These are phyloP conservation scores for Candida dajiaensis DNA, from an alignment of 805 yeast genomes.

Conservation along the genomic window DNA sequence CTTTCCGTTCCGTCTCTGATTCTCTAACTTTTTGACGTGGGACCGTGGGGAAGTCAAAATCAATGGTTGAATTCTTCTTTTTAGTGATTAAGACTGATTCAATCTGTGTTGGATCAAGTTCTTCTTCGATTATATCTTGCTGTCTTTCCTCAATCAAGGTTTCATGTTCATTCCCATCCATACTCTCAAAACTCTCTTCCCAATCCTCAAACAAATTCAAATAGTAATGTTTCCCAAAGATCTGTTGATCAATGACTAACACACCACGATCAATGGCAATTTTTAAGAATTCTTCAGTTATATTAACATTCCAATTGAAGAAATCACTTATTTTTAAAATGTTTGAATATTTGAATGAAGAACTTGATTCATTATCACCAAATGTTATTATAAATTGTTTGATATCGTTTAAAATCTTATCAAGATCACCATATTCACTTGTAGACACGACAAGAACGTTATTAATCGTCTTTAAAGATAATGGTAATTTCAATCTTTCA, in stretches of 20 bases:
- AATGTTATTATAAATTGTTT: conserved; percentile 23
- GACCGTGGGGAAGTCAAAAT: background rate
- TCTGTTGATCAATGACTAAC: conserved; percentile 61
- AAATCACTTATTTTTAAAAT: conserved; percentile 22
- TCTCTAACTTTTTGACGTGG: background rate
- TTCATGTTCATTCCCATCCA: background rate
- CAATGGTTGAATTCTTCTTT: background rate
- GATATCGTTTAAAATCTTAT: conserved; percentile 24
- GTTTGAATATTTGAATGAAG: conserved; percentile 19
- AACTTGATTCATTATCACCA: conserved; percentile 23
- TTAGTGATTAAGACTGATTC: background rate
- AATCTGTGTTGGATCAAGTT: background rate
- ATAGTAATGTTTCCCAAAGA: conserved; percentile 61
- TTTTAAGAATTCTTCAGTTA: conserved; percentile 59
- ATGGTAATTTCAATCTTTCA: conserved; percentile 52
- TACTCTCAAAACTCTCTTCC: background rate
- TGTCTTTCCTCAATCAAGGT: background rate
- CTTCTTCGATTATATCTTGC: background rate
- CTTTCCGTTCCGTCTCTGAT: background rate
- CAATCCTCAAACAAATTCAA: conserved; percentile 31
- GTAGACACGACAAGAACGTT: conserved; percentile 36
- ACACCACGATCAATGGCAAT: conserved; percentile 50
- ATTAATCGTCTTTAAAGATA: conserved; percentile 35
- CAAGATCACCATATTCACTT: conserved; percentile 30
- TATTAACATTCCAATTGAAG: conserved; percentile 61